Percentiles rank a stretch among this genome's conserved stretches.
These are phyloP conservation scores for Aspergillus clavatus DNA, from an alignment of 2,329 filamentous ascomycete species.

Conservation along the genomic window DNA sequence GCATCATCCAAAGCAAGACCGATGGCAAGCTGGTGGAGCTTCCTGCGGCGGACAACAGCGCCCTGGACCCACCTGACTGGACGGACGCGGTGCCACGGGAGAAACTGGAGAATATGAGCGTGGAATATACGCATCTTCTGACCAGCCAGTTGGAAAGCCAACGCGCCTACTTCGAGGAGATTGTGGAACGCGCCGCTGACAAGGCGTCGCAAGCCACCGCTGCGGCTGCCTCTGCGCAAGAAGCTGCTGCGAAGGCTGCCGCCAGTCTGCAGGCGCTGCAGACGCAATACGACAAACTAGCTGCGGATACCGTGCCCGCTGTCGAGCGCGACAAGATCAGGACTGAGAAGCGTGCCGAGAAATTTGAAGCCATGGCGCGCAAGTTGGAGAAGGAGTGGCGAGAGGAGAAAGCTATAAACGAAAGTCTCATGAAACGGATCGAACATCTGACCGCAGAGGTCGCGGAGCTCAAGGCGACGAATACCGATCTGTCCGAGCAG, in stretches of 20 bases:
- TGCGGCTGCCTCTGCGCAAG: slow-evolving; percentile 49
- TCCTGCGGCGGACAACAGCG: slow-evolving; percentile 53
- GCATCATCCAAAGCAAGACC: slow-evolving; percentile 87
- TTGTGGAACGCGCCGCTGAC: slow-evolving; percentile 81
- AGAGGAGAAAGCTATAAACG: slow-evolving; percentile 81
- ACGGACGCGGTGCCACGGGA: slow-evolving; percentile 48
- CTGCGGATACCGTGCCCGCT: slow-evolving; percentile 55
- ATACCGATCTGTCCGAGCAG: slow-evolving; percentile 73
- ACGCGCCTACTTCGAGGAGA: slow-evolving; percentile 87
- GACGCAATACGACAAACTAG: slow-evolving; percentile 50
- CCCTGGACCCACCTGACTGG: slow-evolving; percentile 40
- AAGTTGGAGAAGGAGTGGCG: slow-evolving; percentile 69
- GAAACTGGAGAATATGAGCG: slow-evolving; percentile 71
- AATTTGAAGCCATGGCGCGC: slow-evolving; percentile 70
- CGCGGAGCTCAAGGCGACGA: slow-evolving; percentile 54
- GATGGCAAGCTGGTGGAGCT: slow-evolving; percentile 90
- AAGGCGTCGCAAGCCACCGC: slow-evolving; percentile 74
- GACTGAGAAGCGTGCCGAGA: slow-evolving; percentile 62
- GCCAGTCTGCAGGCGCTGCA: slow-evolving; percentile 54
- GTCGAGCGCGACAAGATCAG: slow-evolving; percentile 71
- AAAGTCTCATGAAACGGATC: slow-evolving; percentile 73
- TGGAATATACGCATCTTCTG: slow-evolving; percentile 92
- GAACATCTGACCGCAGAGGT: slow-evolving; percentile 60
- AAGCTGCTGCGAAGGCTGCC: slow-evolving; percentile 60
- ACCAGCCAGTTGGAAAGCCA: slow-evolving; percentile 91